Evolutionary conservation across 495 filamentous ascomycete genomes (phyloP), one percentile per base, ranked within the genome.

Genomic region (Trichoderma erinaceum): DNA sequence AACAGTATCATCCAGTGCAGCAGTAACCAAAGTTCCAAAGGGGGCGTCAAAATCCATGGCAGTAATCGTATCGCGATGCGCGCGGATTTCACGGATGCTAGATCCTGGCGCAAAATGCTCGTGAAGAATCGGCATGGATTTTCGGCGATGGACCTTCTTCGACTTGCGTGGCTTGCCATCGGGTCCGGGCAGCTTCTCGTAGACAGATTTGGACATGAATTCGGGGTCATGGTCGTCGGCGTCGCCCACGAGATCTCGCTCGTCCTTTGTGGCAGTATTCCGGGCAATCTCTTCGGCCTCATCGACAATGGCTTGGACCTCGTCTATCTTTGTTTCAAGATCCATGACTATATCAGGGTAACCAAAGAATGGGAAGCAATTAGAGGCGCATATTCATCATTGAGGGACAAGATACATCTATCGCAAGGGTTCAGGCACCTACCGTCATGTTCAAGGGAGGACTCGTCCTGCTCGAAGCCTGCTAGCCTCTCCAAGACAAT

Each of bases 201-300:
- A 99, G 70, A 99, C 91, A 10, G 92, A 97, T 74, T 97, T 92
- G 2, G 95, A 97, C 96, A 98, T 98, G 81, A 98, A 99, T 1
- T 87, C 84, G 77, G 85, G 68, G 78, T 85, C 66, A 77, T 87
- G 87, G 38, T 83, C 79, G 15, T 80, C 77, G 63, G 80, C 79
- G 4, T 80, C 79, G 8, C 82, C 81, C 25, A 84, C 82, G 1
- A 77, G 65, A 44, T 83, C 84, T 27, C 78, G 81, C 48, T 90
- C 86, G 11, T 83, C 79, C 63, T 85, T 85, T 41, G 80, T 81
- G 21, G 88, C 81, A 15, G 84, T 85, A 12, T 75, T 76, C 68
- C 75, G 71, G 15, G 75, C 79, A 64, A 84, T 79, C 32, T 87
- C 86, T 66, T 86, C 86, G 35, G 84, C 86, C 71, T 93, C 89